Evolutionary conservation across 192 early-diverging fungal species (phyloP), one percentile per base, ranked within the genome.

Genomic region (Diversispora epigaea): DNA sequence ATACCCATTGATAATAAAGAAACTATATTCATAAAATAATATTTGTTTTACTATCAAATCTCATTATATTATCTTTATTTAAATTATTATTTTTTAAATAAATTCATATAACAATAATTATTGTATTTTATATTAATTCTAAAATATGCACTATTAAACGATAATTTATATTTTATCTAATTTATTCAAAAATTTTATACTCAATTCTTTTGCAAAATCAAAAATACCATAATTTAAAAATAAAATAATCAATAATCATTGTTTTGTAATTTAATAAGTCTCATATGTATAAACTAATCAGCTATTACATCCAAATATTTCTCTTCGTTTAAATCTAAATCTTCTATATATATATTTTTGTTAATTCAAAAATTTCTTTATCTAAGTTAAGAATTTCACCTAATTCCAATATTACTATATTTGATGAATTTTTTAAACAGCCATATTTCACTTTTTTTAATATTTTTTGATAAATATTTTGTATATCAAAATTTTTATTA

Each of bases 111-210:
- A 14, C 64, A 43, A 66, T 43, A 66, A 8, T 40, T 46, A 11
- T 6, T 43, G 64, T 12, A 41, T 0, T 41, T 0, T 14, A 44
- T 3, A 66, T 66, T 46, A 66, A 45, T 66, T 66, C 4, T 19
- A 66, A 43, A 11, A 66, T 14, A 45, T 3, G 0, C 0, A 15
- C 14, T 19, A n/a, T 58, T 21, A 6, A 58, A 21, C 19, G 4
- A 65, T 65, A 65, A 45, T 67, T 43, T 32, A 67, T 15, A 19
- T 40, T 41, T 17, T n/a, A 9, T 65, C 39, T n/a, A 65, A 19
- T 41, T 65, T 65, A 40, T 65, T 10, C 4, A 65, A 19, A 65
- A 65, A 65, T 65, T 65, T 65, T 4, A 65, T 10, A 19, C 39
- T 10, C 25, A 65, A 39, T 41, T 41, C 9, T n/a, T 14, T 17